phyloP scores from a whole-genome alignment of 1,284 basidiomycete species.

The Acaromyces ingoldii region DNA sequence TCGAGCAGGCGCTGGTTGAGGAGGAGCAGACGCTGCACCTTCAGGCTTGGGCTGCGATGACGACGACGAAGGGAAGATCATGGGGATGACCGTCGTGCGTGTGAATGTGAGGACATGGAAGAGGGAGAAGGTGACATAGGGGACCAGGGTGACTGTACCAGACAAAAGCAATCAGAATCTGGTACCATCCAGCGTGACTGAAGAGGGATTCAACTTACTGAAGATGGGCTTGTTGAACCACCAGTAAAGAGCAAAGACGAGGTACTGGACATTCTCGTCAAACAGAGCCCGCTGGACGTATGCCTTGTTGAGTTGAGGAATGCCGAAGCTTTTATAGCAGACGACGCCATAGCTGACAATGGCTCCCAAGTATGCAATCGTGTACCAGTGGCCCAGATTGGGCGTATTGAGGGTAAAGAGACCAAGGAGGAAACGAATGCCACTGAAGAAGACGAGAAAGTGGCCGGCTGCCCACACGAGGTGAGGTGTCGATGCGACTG shows the following conservation, averaged over 20 bases:
- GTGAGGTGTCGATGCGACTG: conserved; percentile 45
- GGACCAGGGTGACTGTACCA: conserved; percentile 43
- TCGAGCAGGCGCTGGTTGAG: conserved; percentile 30
- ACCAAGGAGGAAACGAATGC: conserved; percentile 42
- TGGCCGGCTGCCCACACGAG: conserved; percentile 51
- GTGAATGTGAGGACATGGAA: conserved; percentile 50
- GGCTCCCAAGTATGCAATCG: conserved; percentile 46
- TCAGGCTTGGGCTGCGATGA: conserved; percentile 19
- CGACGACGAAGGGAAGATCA: conserved; percentile 27
- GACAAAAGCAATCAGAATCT: not conserved
- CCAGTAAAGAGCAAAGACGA: conserved; percentile 51
- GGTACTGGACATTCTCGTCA: conserved; percentile 52
- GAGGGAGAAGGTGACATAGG: conserved; percentile 50
- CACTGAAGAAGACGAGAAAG: conserved; percentile 47
- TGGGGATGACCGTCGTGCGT: conserved; percentile 40
- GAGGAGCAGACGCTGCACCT: conserved; percentile 9
- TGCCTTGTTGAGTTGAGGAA: conserved; percentile 45
- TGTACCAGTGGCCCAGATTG: conserved; percentile 44
- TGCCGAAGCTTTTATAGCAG: conserved; percentile 50
- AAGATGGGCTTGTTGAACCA: conserved; percentile 50
- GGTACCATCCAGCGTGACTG: not conserved
- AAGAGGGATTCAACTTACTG: conserved; percentile 13
- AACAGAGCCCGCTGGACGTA: conserved; percentile 50
- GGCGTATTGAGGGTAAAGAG: conserved; percentile 28
- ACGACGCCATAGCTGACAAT: conserved; percentile 51